Base-by-base conservation (phyloP, 116 monocot species). In the Posidonia oceanica region DNA sequence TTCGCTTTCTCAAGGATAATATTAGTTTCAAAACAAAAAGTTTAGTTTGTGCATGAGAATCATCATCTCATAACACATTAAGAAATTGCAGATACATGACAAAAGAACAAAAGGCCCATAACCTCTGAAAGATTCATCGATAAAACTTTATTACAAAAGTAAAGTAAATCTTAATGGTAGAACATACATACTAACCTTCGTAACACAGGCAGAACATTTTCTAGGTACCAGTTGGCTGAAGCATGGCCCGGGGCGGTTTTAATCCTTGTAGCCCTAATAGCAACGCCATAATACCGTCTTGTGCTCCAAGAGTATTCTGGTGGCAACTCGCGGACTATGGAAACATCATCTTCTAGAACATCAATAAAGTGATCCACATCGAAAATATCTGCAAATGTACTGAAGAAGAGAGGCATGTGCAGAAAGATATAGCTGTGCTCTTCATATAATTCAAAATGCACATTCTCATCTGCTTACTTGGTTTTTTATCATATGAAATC, bases 211-310 rank as follows among this genome's bases (percentile, higher is more conserved):
- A 84, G 67, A 59, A 94, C 91, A 77, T 94, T 90, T 39, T 94
- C 83, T 14, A 85, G 61, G 72, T 94, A 94, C 94, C 91, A 94
- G 42, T 83, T 77, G 5, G 88, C 80, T 58, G 94, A 90, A 73
- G 94, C 90, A 79, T 86, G 94, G 69, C 79, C 71, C 22, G 94
- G 88, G 80, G 94, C 90, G 48, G 88, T 86, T 73, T 94, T 90
- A 66, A 94, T 70, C 80, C 94, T 87, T 59, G 91, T 94, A 65
- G 83, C 86, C 73, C 94, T 64, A 60, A 94, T 88, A 17, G 78
- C 91, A 59, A 78, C 66, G 58, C 80, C 85, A 82, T 94, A 94
- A 61, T 94, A 94, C 56, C 90, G 88, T 72, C 94, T 86, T n/a
- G 90, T 94, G 75, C 94, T 94, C 94, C 94, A 94, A 23, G 85